Evolutionary conservation across 225 moss, liverwort and hornwort genomes (phyloP).

Genomic region (Polytrichum commune): DNA sequence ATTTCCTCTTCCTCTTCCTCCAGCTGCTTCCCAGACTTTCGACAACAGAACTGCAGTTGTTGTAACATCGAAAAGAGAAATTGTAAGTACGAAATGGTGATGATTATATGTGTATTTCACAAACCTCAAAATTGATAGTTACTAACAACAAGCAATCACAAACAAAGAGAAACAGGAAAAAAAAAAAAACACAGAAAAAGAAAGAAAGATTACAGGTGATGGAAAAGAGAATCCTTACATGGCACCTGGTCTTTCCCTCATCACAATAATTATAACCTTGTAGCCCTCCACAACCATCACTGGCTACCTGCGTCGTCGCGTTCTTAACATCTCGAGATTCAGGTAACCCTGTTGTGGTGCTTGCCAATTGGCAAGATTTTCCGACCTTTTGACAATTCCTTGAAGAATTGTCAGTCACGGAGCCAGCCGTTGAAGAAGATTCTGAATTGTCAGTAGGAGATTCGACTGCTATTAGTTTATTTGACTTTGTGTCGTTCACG

Average conservation of each 20-base stretch:
- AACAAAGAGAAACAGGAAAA: too few relatives aligned
- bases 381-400: neutral
- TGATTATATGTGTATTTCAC: too few relatives aligned
- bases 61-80: too few relatives aligned
- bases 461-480: neutral
- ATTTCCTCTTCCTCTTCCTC: conserved; percentile 14
- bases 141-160: too few relatives aligned
- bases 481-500: too few relatives aligned
- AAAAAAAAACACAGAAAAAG: too few relatives aligned
- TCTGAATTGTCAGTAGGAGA: neutral
- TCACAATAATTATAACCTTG: conserved; percentile 32
- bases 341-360: neutral
- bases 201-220: too few relatives aligned
- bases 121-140: too few relatives aligned
- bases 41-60: conserved; percentile 29
- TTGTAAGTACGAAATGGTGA: too few relatives aligned
- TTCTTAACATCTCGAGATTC: neutral
- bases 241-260: conserved; percentile 13
- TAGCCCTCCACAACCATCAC: conserved; percentile 18
- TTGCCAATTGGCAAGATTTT: neutral
- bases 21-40: conserved; percentile 34
- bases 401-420: neutral
- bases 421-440: too few relatives aligned
- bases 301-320: neutral
- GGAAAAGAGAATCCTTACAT: conserved; percentile 13